Percentiles rank a stretch among this genome's conserved stretches.
These are phyloP conservation scores for Penicillium sp. DNA, from an alignment of 2,329 filamentous ascomycete genomes.

Conservation along the genomic window DNA sequence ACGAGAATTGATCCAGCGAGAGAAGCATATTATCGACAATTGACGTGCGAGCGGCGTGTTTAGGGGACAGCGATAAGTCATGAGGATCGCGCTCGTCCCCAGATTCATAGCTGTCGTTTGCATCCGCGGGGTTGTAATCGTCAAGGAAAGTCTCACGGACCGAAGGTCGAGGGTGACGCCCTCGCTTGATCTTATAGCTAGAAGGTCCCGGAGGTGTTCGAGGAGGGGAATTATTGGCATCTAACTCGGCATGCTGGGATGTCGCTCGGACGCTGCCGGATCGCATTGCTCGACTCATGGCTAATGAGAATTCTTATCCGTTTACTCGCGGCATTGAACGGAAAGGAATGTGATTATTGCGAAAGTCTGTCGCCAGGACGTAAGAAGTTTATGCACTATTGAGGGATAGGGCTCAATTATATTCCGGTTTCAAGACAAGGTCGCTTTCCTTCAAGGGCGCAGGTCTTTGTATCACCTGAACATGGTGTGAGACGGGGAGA, in stretches of 20 bases:
- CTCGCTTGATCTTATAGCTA: conserved; percentile 38
- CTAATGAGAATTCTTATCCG: background rate
- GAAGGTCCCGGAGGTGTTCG: conserved; percentile 45
- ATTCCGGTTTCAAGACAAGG: background rate
- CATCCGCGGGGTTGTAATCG: conserved; percentile 38
- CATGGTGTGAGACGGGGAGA: conserved; percentile 22
- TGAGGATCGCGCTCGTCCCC: conserved; percentile 59
- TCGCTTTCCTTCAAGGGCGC: conserved; percentile 14
- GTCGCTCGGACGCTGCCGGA: conserved; percentile 31
- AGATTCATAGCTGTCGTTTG: conserved; percentile 40
- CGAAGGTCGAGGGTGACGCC: conserved; percentile 36
- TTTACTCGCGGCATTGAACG: conserved; percentile 13
- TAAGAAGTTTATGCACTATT: background rate
- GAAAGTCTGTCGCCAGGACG: conserved; percentile 1
- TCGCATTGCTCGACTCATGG: conserved; percentile 23
- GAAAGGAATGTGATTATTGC: background rate
- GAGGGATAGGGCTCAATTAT: conserved; percentile 1
- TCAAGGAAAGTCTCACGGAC: conserved; percentile 49
- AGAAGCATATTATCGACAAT: conserved; percentile 95
- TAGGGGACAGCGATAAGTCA: conserved; percentile 79
- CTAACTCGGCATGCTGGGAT: conserved; percentile 31
- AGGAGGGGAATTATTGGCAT: conserved; percentile 42
- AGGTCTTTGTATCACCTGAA: conserved; percentile 22
- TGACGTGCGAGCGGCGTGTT: conserved; percentile 81
- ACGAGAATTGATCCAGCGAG: conserved; percentile 82